These are phyloP conservation scores for Daedalea quercina DNA, from an alignment of 768 basidiomycete species.

Conservation along the genomic window DNA sequence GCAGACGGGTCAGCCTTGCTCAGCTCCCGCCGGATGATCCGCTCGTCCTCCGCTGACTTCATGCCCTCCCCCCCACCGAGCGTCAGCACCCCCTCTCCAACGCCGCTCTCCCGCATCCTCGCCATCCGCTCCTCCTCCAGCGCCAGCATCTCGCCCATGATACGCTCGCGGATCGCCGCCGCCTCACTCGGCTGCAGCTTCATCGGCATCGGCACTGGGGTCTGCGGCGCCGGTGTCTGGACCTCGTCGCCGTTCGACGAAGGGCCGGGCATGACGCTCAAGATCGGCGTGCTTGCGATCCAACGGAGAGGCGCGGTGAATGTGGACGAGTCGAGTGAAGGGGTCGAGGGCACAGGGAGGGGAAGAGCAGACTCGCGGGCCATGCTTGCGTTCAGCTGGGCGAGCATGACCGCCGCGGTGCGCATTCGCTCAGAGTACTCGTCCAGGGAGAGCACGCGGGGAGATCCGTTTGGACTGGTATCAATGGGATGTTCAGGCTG, in stretches of 20 bases:
- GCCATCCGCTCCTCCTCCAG: conserved; percentile 96
- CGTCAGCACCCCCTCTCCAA: conserved; percentile 61
- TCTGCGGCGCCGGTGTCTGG: conserved; percentile 1
- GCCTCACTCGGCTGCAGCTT: conserved; percentile 80
- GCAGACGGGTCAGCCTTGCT: conserved; percentile 96
- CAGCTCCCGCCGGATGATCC: conserved; percentile 86
- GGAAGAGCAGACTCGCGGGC: conserved; percentile 43
- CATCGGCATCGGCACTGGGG: conserved; percentile 37
- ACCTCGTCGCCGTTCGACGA: not conserved
- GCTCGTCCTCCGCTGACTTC: conserved; percentile 84
- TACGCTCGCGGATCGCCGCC: conserved; percentile 84
- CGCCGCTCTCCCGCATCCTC: conserved; percentile 70
- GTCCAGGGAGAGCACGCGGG: conserved; percentile 66
- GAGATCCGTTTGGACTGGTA: not conserved
- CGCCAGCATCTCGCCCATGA: conserved; percentile 98
- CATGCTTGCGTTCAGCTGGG: conserved; percentile 85
- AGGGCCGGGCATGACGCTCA: not conserved
- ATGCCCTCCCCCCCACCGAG: conserved; percentile 35
- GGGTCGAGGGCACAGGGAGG: conserved; percentile 12
- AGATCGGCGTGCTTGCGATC: conserved; percentile 20
- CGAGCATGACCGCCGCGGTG: conserved; percentile 96
- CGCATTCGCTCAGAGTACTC: conserved; percentile 99
- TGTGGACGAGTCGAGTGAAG: conserved; percentile 12
- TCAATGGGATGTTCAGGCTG: conserved; percentile 6
- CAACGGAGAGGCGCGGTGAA: conserved; percentile 18